phyloP scores from a whole-genome alignment of 169 alveolate genomes.

The Plasmodium relictum region DNA sequence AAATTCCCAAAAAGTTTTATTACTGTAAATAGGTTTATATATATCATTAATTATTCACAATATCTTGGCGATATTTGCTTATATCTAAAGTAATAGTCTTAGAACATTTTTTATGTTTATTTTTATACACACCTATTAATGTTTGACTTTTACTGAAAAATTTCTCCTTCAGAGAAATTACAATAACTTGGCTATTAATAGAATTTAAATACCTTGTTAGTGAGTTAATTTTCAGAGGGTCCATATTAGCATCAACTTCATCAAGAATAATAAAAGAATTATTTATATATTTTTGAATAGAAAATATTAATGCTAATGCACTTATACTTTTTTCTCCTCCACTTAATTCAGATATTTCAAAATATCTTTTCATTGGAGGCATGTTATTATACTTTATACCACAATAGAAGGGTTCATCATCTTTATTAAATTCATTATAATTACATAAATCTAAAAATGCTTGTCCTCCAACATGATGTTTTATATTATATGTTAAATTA shows the following conservation, averaged over 20 bases:
- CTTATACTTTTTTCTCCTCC: slow-evolving; percentile 99
- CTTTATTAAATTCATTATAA: slow-evolving; percentile 79
- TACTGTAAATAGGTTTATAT: too few relatives aligned
- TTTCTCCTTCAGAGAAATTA: slow-evolving; percentile 90
- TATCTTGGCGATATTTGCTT: slow-evolving; percentile 69
- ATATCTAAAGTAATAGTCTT: slow-evolving; percentile 85
- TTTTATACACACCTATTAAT: slow-evolving; percentile 88
- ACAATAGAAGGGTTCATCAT: slow-evolving; percentile 85
- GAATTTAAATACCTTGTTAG: slow-evolving; percentile 84
- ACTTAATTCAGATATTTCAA: slow-evolving; percentile 82
- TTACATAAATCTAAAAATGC: slow-evolving; percentile 85
- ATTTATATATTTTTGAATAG: slow-evolving; percentile 91
- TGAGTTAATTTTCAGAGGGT: slow-evolving; percentile 89
- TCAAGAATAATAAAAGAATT: slow-evolving; percentile 94
- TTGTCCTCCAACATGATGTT: slow-evolving; percentile 81
- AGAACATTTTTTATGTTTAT: slow-evolving; percentile 81
- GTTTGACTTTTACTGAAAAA: slow-evolving; percentile 89
- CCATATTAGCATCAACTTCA: slow-evolving; percentile 96
- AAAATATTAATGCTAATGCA: slow-evolving; percentile 92
- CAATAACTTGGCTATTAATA: slow-evolving; percentile 88
- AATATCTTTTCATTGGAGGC: slow-evolving; percentile 86
- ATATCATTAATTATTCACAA: not conserved
- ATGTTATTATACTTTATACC: slow-evolving; percentile 84
- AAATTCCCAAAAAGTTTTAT: too few relatives aligned
- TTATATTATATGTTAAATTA: slow-evolving; percentile 79